Base-by-base conservation (phyloP, 768 basidiomycete species). In the Neoboletus brunneissimus region DNA sequence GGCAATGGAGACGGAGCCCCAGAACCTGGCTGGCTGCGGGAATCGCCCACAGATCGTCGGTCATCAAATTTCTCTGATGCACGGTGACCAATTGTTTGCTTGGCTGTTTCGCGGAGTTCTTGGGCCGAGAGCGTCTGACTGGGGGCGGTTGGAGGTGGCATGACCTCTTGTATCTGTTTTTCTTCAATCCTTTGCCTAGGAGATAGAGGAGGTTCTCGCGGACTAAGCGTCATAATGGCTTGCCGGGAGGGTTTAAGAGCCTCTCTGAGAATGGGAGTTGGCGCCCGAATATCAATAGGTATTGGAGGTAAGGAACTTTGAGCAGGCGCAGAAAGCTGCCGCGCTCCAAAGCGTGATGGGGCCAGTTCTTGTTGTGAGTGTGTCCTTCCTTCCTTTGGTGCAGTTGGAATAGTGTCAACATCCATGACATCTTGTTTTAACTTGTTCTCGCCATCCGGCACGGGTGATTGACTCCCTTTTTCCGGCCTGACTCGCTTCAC, bases 121-220 rank as follows among this genome's bases (percentile, higher is more conserved):
- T 91, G 88, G 1, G 89, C 89, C 11, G 87, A 88, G 7, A 76
- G 72, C 0, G 89, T 91, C 64, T 91, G 88, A 63, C 90, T 92
- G 2, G 91, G 91, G 47, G 78, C 83, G 25, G 75, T 78, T 18
- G 91, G 91, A 5, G 91, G 91, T 13, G 87, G 88, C 89, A 93
- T 92, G n/a, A 41, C 50, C 1, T 77, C 61, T 29, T 76, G 76
- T 23, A 65, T 55, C 35, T 62, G 60, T 46, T 73, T 74, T 37
- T 80, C 79, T 15, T 84, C 83, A 7, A 55, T 48, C 53, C 70
- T 69, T 48, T 74, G 75, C 41, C 75, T 76, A 34, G 79, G 77
- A 10, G 76, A 72, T 48, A 77, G 67, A 18, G 71, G 64, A 11
- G 68, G 57, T 59, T 81, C 75, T 55, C 69, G 74, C 13, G 72